phyloP scores from a whole-genome alignment of 2,329 filamentous ascomycete species.

The Sarocladium strictum region DNA sequence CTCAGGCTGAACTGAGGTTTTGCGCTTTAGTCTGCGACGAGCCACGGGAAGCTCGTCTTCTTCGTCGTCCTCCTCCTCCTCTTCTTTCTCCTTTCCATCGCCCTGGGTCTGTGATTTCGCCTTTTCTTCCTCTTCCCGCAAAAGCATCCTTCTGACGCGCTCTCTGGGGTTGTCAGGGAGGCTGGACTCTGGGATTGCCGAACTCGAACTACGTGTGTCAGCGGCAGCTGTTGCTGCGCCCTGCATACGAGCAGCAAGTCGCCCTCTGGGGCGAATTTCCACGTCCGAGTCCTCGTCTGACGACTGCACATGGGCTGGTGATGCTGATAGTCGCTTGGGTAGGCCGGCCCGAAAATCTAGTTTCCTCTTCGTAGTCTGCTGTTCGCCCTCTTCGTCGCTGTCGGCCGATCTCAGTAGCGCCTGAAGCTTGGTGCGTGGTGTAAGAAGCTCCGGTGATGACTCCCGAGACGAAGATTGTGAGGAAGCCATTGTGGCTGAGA shows the following conservation, averaged over 20 bases:
- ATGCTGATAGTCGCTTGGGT: conserved; percentile 3
- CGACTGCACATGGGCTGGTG: conserved; percentile 14
- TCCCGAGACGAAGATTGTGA: conserved; percentile 37
- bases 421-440: conserved; percentile 49
- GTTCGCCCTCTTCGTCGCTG: conserved; percentile 38
- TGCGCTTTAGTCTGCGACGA: conserved; percentile 33
- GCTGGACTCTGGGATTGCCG: conserved; percentile 14
- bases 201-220: conserved; percentile 7
- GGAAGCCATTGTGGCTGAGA: conserved; percentile 40
- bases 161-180: conserved; percentile 31
- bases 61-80: conserved; percentile 31
- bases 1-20: conserved; percentile 15
- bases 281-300: conserved; percentile 34
- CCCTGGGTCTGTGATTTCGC: too few relatives aligned
- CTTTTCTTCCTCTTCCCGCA: conserved; percentile 21
- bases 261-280: conserved; percentile 49
- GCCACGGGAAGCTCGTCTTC: conserved; percentile 35
- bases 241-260: conserved; percentile 60
- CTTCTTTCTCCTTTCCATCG: conserved; percentile 24
- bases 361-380: conserved; percentile 12
- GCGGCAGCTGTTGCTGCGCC: conserved; percentile 21
- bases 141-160: conserved; percentile 37
- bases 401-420: conserved; percentile 47
- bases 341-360: conserved; percentile 7
- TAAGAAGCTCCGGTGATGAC: conserved; percentile 37